These are phyloP conservation scores for Talaromyces islandicus DNA, from an alignment of 2,329 filamentous ascomycete species.

Conservation along the genomic window DNA sequence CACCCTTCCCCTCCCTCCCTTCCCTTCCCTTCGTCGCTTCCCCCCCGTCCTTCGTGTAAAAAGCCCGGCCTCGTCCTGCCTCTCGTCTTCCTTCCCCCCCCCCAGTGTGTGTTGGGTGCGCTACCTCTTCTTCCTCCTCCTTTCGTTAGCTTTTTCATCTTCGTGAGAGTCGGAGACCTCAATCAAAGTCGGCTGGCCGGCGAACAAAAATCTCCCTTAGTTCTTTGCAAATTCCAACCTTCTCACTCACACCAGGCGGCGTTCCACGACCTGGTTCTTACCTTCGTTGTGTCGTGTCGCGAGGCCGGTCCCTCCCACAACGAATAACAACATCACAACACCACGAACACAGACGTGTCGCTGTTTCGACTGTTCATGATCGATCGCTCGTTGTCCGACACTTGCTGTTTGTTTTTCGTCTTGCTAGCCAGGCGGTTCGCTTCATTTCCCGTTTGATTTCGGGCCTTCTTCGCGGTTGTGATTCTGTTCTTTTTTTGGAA, in stretches of 20 bases:
- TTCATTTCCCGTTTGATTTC: not conserved
- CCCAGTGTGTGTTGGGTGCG: not conserved
- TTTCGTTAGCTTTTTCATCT: not conserved
- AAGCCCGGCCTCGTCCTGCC: not conserved
- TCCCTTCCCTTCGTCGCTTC: not conserved
- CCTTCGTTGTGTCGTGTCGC: slow-evolving; percentile 14
- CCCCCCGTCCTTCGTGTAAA: slow-evolving; percentile 4
- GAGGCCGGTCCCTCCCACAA: slow-evolving; percentile 9
- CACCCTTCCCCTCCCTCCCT: not conserved
- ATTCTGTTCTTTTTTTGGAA: not conserved
- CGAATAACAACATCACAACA: not conserved
- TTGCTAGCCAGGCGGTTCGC: slow-evolving; percentile 9
- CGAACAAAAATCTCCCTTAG: not conserved
- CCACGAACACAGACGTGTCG: not conserved
- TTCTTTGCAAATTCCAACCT: not conserved
- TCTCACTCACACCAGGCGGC: not conserved
- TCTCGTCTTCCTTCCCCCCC: not conserved
- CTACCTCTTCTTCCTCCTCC: not conserved
- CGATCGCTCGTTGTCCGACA: slow-evolving; percentile 1
- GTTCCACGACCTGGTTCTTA: slow-evolving; percentile 13
- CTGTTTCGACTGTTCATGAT: slow-evolving; percentile 3
- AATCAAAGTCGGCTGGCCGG: not conserved
- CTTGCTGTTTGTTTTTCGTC: slow-evolving; percentile 2
- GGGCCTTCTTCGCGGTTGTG: not conserved
- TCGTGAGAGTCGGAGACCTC: not conserved